Conservation (phyloP, 305 asterid genomes). For the Andrographis paniculata region DNA sequence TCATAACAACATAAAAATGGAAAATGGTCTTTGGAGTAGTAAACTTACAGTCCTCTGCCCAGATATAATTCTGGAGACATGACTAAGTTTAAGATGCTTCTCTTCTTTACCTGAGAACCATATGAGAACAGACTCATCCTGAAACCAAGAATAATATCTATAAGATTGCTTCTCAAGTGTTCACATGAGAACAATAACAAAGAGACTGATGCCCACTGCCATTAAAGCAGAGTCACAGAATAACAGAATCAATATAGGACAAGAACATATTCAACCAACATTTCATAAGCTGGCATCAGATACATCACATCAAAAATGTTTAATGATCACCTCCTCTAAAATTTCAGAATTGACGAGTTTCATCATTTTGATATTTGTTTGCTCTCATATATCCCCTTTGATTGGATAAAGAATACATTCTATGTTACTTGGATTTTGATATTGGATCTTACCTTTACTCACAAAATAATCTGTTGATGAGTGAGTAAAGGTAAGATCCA, state of each 20-base stretch:
- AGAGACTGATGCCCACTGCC: constrained; percentile 7
- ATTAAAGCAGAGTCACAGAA: constrained; percentile 11
- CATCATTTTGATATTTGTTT: too few relatives aligned
- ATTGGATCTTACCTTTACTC: background rate
- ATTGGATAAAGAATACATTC: too few relatives aligned
- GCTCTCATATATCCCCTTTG: too few relatives aligned
- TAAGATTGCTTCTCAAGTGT: constrained; percentile 16
- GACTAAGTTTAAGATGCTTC: constrained; percentile 93
- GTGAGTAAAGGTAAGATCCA: background rate
- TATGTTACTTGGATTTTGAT: too few relatives aligned
- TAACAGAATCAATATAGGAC: constrained; percentile 8
- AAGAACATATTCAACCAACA: constrained; percentile 1
- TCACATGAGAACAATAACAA: constrained; percentile 9
- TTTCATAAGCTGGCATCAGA: constrained; percentile 6
- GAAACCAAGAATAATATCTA: constrained; percentile 27
- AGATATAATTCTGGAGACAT: constrained; percentile 88
- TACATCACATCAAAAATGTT: too few relatives aligned
- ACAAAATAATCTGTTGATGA: too few relatives aligned
- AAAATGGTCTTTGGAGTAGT: constrained; percentile 7
- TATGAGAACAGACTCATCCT: constrained; percentile 96
- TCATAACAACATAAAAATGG: constrained; percentile 15
- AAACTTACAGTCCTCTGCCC: constrained; percentile 96
- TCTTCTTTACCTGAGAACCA: constrained; percentile 99
- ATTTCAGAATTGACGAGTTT: too few relatives aligned
- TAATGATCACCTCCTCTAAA: background rate